Evolutionary conservation across 768 basidiomycete species (phyloP), one percentile per base, ranked within the genome.

Genomic region (Xerocomus brunneocitrinus): DNA sequence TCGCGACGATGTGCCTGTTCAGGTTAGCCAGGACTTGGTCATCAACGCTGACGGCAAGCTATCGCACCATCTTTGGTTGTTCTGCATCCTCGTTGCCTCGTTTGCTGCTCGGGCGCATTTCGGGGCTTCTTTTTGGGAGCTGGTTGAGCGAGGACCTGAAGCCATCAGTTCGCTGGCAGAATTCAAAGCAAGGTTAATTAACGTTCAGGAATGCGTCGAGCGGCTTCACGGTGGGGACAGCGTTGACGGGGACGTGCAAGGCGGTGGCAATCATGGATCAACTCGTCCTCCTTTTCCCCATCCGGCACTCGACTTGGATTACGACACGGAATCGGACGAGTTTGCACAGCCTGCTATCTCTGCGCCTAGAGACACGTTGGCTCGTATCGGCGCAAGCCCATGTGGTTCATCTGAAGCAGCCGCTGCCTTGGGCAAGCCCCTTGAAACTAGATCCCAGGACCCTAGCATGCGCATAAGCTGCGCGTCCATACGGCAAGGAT

Each of bases 1-100:
- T 25, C 48, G 64, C 47, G 53, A 50, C 32, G 53, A 58, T 5
- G 57, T 38, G 27, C 51, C 61, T 51, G 19, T 46, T 47, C 48
- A 28, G 48, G 19, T 56, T 44, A 40, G 45, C 4, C 57, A 57
- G 10, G 59, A 58, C 54, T 64, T 83, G 41, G 68, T 63, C 50
- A 58, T 82, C 49, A 75, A 83, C 58, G 69, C 71, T 14, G 83
- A 84, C 58, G 81, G 80, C 3, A 75, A 68, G 56, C 60, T 82
- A 40, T 80, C 81, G 1, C 72, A 74, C 56, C 67, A 68, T 32
- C 68, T 84, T 5, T 83, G 82, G 82, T 52, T 77, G 9, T 62
- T 75, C 46, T 73, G 75, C 57, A 60, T 70, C 35, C 60, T 78
- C 19, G 50, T 62, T 49, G 66, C 63, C 30, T 24, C 58, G 48